Percentiles rank a stretch among this genome's conserved stretches.
These are phyloP conservation scores for Grigorovia jiainica DNA, from an alignment of 805 yeast species.

Conservation along the genomic window DNA sequence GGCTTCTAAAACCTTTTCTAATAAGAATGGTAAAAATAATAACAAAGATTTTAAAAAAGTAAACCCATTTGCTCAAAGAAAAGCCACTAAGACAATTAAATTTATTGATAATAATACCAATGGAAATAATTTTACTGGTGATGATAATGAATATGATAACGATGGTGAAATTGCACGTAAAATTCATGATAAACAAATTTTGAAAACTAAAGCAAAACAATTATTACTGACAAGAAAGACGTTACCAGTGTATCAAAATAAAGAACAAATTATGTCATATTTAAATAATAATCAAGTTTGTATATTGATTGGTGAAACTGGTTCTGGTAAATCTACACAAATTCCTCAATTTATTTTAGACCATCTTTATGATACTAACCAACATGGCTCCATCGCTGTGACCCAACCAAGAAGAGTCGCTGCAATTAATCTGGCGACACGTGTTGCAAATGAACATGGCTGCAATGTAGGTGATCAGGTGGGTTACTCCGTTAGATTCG, in stretches of 20 bases:
- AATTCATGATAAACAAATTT: slow-evolving; percentile 6
- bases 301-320: slow-evolving; percentile 90
- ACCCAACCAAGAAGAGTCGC: slow-evolving; percentile 98
- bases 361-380: slow-evolving; percentile 15
- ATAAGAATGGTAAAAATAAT: not conserved
- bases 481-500: slow-evolving; percentile 90
- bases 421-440: slow-evolving; percentile 83
- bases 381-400: slow-evolving; percentile 61
- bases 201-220: slow-evolving; percentile 32
- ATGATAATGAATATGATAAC: slow-evolving; percentile 7
- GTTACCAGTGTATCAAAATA: slow-evolving; percentile 71
- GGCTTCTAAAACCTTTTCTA: not conserved
- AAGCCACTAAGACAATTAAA: slow-evolving; percentile 26
- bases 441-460: slow-evolving; percentile 87
- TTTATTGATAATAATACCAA: slow-evolving; percentile 22
- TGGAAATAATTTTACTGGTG: slow-evolving; percentile 9
- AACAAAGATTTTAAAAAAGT: not conserved
- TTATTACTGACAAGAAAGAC: slow-evolving; percentile 45
- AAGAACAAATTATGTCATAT: slow-evolving; percentile 49
- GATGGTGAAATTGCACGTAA: not conserved
- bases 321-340: slow-evolving; percentile 97
- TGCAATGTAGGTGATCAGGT: slow-evolving; percentile 68
- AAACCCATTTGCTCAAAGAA: slow-evolving; percentile 1
- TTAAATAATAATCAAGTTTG: slow-evolving; percentile 54
- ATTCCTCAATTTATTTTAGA: slow-evolving; percentile 84